Base-by-base conservation (phyloP, 768 basidiomycete genomes). In the Auriculariales sp. region DNA sequence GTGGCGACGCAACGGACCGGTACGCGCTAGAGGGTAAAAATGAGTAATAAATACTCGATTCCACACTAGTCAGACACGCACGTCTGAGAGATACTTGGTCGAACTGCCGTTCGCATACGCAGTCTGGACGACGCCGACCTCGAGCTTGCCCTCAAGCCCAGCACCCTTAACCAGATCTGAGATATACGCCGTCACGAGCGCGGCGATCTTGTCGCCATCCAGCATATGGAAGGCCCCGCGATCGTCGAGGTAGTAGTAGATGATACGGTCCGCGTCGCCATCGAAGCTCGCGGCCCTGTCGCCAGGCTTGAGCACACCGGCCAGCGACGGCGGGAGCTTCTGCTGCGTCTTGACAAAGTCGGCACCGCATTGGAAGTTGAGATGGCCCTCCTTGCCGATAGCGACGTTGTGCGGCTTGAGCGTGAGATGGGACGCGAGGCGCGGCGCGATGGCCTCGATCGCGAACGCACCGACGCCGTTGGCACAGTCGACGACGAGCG, bases 81-180 rank as follows among this genome's bases (percentile, higher is more conserved):
- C 89, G 64, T 82, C 79, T 14, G 79, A 69, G 36, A 98, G 71
- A 62, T 94, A 98, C 62, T 83, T 88, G 11, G 95, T 99, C 0
- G 94, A 97, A 51, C 79, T 89, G 5, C 95, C 95, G 56, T 99
- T 99, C 28, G 95, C 95, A 63, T 99, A 99, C 3, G 95, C 95
- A 0, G 95, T 99, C 64, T 99, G 95, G 10, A 99, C 92, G 17
- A 97, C 86, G 28, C 95, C 95, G 25, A 97, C 85, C 61, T 83
- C 78, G 54, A 97, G 66, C 45, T 76, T 68, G 22, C 73, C 70
- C 22, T 88, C 84, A 34, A 98, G 68, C 17, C 89, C 90, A 15
- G 93, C 80, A 30, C 78, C 74, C 62, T 81, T 86, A 56, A 94
- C 85, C 12, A 94, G 75, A 51, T 91, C 90, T 30, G 88, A 81